These are phyloP conservation scores for Ricinus communis DNA, from an alignment of 345 rosid species.

Conservation along the genomic window DNA sequence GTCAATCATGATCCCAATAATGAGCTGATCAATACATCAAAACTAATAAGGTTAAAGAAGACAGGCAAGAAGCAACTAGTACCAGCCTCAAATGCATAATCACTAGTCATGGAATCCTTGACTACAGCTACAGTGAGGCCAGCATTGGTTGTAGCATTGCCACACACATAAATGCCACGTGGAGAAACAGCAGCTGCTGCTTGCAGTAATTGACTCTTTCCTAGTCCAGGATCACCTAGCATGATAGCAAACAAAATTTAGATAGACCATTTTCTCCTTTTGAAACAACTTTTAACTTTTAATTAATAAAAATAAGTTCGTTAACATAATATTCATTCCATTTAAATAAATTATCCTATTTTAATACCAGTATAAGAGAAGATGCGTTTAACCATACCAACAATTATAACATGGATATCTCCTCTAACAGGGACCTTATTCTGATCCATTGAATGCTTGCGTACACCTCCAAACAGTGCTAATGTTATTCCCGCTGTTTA, in stretches of 20 bases:
- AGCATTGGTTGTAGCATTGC: constrained; percentile 87
- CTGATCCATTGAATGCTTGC: constrained; percentile 82
- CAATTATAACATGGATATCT: constrained; percentile 95
- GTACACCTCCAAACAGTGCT: constrained; percentile 92
- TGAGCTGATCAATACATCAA: too few relatives aligned
- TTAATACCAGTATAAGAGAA: not conserved
- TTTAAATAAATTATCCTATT: not conserved
- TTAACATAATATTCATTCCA: not conserved
- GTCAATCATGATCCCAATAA: too few relatives aligned
- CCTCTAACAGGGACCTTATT: constrained; percentile 99
- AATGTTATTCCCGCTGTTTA: constrained; percentile 86
- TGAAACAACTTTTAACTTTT: not conserved
- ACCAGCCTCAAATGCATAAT: constrained; percentile 99
- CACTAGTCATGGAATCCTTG: constrained; percentile 84
- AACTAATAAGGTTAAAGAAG: not conserved
- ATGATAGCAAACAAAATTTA: constrained; percentile 17
- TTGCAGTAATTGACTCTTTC: constrained; percentile 97
- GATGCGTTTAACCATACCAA: constrained; percentile 54
- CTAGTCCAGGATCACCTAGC: constrained; percentile 97
- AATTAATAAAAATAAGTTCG: not conserved
- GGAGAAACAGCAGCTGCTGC: constrained; percentile 95
- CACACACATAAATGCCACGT: constrained; percentile 97
- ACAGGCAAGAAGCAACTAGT: constrained; percentile 21
- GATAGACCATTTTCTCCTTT: constrained; percentile 12
- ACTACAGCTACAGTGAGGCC: constrained; percentile 98